Evolutionary conservation across 176 grass and related monocot species (phyloP).

Genomic region (Oryza glumipatula): DNA sequence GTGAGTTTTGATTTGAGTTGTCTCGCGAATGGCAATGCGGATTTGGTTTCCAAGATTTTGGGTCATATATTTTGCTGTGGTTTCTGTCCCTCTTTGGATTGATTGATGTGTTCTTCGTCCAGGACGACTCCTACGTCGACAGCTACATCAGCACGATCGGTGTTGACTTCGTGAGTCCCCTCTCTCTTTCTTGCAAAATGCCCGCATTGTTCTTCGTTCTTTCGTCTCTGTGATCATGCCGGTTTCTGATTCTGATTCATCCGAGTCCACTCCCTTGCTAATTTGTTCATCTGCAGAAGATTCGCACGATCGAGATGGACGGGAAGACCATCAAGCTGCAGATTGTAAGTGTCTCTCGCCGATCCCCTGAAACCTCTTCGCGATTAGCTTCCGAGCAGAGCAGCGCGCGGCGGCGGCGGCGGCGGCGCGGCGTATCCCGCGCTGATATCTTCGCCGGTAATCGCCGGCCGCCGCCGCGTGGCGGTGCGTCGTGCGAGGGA

Average conservation of each 20-base stretch:
- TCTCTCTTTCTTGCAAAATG: not conserved
- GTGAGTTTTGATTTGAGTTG: slow-evolving; percentile 38
- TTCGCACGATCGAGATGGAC: slow-evolving; percentile 71
- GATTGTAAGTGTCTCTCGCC: slow-evolving; percentile 55
- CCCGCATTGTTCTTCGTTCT: not conserved
- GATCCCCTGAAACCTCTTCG: not conserved
- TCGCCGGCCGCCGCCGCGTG: too few relatives aligned
- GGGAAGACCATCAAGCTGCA: slow-evolving; percentile 77
- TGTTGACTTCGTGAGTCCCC: slow-evolving; percentile 69
- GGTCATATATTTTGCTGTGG: not conserved
- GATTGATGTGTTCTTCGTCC: slow-evolving; percentile 17
- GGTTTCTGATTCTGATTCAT: not conserved
- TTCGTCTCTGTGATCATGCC: not conserved
- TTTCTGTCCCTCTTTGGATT: not conserved
- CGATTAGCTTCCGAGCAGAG: not conserved
- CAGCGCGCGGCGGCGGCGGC: not conserved
- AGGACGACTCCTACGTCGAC: slow-evolving; percentile 78
- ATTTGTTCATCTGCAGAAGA: slow-evolving; percentile 54
- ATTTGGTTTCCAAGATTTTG: not conserved
- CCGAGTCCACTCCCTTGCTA: not conserved
- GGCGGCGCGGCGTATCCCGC: too few relatives aligned
- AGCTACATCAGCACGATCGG: slow-evolving; percentile 84
- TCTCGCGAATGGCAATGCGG: not conserved
- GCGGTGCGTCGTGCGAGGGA: too few relatives aligned
- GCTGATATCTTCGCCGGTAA: too few relatives aligned